Evolutionary conservation across 2,329 filamentous ascomycete species (phyloP).

Genomic region (Dactylellina cionopaga): DNA sequence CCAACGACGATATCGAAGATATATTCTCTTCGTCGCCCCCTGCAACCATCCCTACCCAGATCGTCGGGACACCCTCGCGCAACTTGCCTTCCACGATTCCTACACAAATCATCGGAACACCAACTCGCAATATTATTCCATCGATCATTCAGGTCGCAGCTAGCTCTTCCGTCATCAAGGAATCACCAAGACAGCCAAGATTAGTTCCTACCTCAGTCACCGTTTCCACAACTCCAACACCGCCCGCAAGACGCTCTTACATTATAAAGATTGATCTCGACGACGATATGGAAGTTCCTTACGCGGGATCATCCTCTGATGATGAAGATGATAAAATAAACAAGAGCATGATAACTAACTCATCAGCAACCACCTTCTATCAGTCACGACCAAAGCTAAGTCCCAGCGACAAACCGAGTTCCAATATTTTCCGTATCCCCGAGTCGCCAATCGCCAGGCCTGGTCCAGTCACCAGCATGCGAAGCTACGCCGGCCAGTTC

Average conservation of each 20-base stretch:
- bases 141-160: constrained; percentile 80
- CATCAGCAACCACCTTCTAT: constrained; percentile 46
- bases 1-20: constrained; percentile 57
- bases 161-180: constrained; percentile 79
- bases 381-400: constrained; percentile 40
- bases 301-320: constrained; percentile 29
- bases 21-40: constrained; percentile 61
- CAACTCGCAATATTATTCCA: constrained; percentile 57
- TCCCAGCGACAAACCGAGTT: constrained; percentile 6
- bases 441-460: constrained; percentile 31
- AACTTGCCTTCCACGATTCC: constrained; percentile 65
- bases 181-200: constrained; percentile 61
- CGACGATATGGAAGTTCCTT: constrained; percentile 29
- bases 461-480: constrained; percentile 42
- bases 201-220: constrained; percentile 23
- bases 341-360: constrained; percentile 6
- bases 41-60: constrained; percentile 64
- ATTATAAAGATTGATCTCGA: constrained; percentile 33
- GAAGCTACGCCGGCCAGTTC: constrained; percentile 41
- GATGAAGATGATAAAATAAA: constrained; percentile 20
- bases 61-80: constrained; percentile 54
- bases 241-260: constrained; percentile 25
- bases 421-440: constrained; percentile 15
- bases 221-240: constrained; percentile 10
- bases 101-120: constrained; percentile 68